Conservation (phyloP, 2,329 filamentous ascomycete species). For the Penicillium sp. region DNA sequence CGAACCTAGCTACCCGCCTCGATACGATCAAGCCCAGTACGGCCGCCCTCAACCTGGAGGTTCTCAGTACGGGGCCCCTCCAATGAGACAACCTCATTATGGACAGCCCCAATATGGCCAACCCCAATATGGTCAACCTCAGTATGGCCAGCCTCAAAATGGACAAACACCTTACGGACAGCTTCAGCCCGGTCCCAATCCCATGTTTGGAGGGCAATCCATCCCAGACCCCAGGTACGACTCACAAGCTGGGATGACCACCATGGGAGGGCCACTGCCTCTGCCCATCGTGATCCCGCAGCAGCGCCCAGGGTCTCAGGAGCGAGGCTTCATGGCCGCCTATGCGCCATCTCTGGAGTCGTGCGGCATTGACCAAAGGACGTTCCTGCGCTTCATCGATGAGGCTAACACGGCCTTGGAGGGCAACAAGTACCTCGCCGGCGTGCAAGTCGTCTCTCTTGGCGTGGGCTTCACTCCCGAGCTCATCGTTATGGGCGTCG, state of each 20-base stretch:
- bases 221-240: neutral
- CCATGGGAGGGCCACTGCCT: neutral
- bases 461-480: slow-evolving; percentile 12
- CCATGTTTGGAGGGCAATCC: neutral
- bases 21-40: neutral
- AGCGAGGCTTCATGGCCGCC: slow-evolving; percentile 7
- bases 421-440: slow-evolving; percentile 34
- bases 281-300: slow-evolving; percentile 4
- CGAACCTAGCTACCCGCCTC: neutral
- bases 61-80: neutral
- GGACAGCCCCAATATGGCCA: neutral
- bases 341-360: slow-evolving; percentile 1
- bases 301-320: slow-evolving; percentile 2
- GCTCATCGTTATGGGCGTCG: slow-evolving; percentile 32
- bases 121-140: neutral
- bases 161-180: neutral
- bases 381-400: slow-evolving; percentile 30
- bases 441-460: slow-evolving; percentile 40
- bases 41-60: neutral
- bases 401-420: slow-evolving; percentile 35
- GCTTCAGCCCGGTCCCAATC: neutral
- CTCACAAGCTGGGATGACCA: neutral
- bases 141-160: neutral
- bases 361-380: slow-evolving; percentile 2
- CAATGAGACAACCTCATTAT: neutral